A percentile compares a stretch with the other conserved stretches of the same genome.
phyloP scores from a whole-genome alignment of 441 rosid species.

The Jatropha multifida region DNA sequence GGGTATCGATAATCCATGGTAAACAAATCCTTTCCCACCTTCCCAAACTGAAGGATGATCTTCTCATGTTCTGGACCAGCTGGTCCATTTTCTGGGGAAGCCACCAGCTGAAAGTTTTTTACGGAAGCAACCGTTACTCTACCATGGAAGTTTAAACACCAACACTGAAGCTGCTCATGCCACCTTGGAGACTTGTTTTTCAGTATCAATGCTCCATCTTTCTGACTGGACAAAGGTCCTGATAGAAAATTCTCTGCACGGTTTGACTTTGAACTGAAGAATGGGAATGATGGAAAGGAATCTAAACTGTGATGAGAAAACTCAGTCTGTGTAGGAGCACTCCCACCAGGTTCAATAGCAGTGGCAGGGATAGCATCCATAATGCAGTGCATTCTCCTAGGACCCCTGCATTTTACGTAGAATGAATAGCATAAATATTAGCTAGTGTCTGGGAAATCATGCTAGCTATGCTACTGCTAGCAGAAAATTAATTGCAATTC shows the following conservation, averaged over 20 bases:
- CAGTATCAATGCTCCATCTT: conserved; percentile 62
- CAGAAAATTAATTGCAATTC: neutral
- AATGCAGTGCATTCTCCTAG: conserved; percentile 91
- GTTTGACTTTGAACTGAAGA: conserved; percentile 79
- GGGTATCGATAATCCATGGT: conserved; percentile 98
- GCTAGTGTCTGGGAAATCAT: neutral
- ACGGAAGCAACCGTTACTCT: conserved; percentile 97
- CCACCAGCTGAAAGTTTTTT: conserved; percentile 98
- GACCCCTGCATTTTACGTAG: conserved; percentile 56
- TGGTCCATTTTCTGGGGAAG: conserved; percentile 61
- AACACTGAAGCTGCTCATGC: conserved; percentile 98
- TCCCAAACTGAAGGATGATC: conserved; percentile 95
- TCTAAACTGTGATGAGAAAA: conserved; percentile 60
- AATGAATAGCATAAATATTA: neutral
- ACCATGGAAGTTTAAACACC: conserved; percentile 98
- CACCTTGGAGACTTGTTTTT: conserved; percentile 93
- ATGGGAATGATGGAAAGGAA: conserved; percentile 55
- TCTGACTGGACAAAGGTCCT: conserved; percentile 45
- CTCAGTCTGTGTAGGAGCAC: conserved; percentile 83
- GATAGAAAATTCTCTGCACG: conserved; percentile 49
- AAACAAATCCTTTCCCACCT: conserved; percentile 94
- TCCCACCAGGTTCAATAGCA: conserved; percentile 78
- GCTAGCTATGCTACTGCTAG: neutral
- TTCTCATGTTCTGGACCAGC: conserved; percentile 76
- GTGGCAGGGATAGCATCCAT: conserved; percentile 89